A percentile compares a stretch with the other conserved stretches of the same genome.
Evolutionary conservation across 306 rosid genomes (phyloP).

Genomic region (Trifolium pratense): DNA sequence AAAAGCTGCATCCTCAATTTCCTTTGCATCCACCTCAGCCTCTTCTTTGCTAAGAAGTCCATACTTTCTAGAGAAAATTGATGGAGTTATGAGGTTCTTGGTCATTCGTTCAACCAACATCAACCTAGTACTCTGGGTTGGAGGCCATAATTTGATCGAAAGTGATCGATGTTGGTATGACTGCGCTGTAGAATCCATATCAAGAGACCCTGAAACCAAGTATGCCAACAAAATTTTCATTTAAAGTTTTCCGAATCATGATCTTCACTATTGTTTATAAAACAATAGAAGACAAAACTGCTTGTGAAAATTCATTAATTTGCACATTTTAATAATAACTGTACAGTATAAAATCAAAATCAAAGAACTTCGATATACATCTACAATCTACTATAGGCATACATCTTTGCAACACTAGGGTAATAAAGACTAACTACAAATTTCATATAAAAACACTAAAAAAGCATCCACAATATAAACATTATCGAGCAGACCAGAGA

Average conservation of each 20-base stretch:
- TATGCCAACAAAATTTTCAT: background rate
- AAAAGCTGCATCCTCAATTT: constrained; percentile 71
- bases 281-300: constrained; percentile 13
- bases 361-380: background rate
- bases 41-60: constrained; percentile 79
- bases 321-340: background rate
- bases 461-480: no score
- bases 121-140: constrained; percentile 82
- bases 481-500: no score
- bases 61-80: constrained; percentile 82
- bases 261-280: constrained; percentile 2
- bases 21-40: constrained; percentile 73
- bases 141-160: constrained; percentile 84
- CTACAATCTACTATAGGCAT: background rate
- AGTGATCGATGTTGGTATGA: constrained; percentile 58
- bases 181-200: constrained; percentile 63
- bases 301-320: background rate
- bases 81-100: constrained; percentile 79
- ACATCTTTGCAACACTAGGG: background rate
- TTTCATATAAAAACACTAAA: background rate
- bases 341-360: constrained; percentile 1
- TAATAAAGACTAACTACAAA: background rate
- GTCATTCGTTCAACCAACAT: constrained; percentile 76
- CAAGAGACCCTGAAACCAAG: constrained; percentile 50
- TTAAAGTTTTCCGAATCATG: constrained; percentile 6